Evolutionary conservation across 148 eudicot genomes (phyloP).

Genomic region (Vaccinium myrtillus): DNA sequence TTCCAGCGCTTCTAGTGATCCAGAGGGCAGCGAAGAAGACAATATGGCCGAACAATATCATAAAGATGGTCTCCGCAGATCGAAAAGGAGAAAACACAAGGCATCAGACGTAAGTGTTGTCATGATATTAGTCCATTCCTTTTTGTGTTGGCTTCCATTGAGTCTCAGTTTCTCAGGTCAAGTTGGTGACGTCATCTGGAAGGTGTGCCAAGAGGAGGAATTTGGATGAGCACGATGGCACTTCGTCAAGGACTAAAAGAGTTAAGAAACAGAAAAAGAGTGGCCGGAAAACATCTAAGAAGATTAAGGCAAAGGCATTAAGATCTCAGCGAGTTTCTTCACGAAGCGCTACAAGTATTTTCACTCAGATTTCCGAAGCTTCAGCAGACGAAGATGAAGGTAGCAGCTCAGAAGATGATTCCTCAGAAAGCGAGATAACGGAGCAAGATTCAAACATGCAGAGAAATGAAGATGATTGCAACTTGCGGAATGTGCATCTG

Average conservation of each 20-base stretch:
- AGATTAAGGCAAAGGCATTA: slow-evolving; percentile 43
- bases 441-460: slow-evolving; percentile 36
- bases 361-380: slow-evolving; percentile 46
- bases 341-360: slow-evolving; percentile 49
- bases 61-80: slow-evolving; percentile 61
- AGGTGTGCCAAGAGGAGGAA: slow-evolving; percentile 67
- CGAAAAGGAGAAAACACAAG: slow-evolving; percentile 64
- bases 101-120: slow-evolving; percentile 45
- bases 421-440: slow-evolving; percentile 54
- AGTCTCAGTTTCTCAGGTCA: slow-evolving; percentile 42
- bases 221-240: slow-evolving; percentile 46
- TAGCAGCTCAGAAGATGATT: slow-evolving; percentile 41
- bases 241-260: slow-evolving; percentile 46
- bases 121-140: neutral
- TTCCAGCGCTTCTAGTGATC: slow-evolving; percentile 56
- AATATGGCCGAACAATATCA: slow-evolving; percentile 35
- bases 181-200: slow-evolving; percentile 50
- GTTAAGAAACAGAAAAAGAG: slow-evolving; percentile 36
- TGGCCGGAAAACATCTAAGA: slow-evolving; percentile 37
- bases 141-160: slow-evolving; percentile 18
- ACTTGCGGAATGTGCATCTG: slow-evolving; percentile 20
- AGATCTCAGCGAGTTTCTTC: slow-evolving; percentile 86
- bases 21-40: slow-evolving; percentile 59
- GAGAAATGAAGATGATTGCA: slow-evolving; percentile 28
- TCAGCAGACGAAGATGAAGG: slow-evolving; percentile 56